Evolutionary conservation across 208 protist species (phyloP).

Genomic region (Wallacemonas collosoma): DNA sequence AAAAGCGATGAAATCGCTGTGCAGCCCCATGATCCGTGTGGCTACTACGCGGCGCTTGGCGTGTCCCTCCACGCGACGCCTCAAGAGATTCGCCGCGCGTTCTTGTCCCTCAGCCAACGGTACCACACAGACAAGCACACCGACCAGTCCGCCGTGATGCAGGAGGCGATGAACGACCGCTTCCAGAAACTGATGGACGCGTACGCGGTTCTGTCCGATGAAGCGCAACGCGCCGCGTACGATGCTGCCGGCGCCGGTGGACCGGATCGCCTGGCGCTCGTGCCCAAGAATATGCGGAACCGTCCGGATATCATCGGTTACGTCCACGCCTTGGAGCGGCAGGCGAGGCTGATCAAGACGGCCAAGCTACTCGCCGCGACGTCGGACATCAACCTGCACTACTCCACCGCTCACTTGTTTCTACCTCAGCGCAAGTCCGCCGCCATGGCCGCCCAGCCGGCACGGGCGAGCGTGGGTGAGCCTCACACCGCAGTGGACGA

Average conservation of each 20-base stretch:
- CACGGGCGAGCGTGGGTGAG: too few relatives aligned
- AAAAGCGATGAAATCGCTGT: background rate
- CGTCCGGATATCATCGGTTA: conserved; percentile 61
- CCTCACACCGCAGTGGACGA: too few relatives aligned
- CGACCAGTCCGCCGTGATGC: conserved; percentile 33
- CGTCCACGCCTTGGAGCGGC: conserved; percentile 62
- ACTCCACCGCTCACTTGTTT: conserved; percentile 60
- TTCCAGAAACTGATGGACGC: conserved; percentile 83
- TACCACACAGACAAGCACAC: conserved; percentile 90
- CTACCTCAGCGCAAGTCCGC: conserved; percentile 20
- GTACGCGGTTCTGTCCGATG: conserved; percentile 78
- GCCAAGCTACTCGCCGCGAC: conserved; percentile 61
- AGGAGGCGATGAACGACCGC: conserved; percentile 72
- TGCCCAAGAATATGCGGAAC: conserved; percentile 42
- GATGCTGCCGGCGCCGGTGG: conserved; percentile 60
- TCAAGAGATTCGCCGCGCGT: conserved; percentile 73
- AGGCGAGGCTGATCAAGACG: conserved; percentile 53
- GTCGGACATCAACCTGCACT: conserved; percentile 49
- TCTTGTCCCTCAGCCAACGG: conserved; percentile 72
- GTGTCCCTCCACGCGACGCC: conserved; percentile 49
- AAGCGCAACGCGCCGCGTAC: conserved; percentile 75
- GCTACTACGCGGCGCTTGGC: conserved; percentile 82
- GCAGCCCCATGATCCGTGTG: conserved; percentile 40
- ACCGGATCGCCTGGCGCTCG: conserved; percentile 51
- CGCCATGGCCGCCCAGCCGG: background rate